Conservation (phyloP, 2,329 filamentous ascomycete species). For the Clarireedia sp. region DNA sequence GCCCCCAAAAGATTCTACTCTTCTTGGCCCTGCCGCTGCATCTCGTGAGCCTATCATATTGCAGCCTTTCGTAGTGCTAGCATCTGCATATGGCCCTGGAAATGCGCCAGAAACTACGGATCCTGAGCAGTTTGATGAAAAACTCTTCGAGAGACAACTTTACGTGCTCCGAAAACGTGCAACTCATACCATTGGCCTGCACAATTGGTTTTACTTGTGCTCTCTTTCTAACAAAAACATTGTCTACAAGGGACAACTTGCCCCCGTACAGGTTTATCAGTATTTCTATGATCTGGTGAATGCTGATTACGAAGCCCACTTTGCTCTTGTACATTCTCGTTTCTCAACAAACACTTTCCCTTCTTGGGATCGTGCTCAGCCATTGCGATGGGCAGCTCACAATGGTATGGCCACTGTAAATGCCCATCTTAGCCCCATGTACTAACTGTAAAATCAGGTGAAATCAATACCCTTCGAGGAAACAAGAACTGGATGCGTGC, state of each 20-base stretch:
- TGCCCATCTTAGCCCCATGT: conserved; percentile 17
- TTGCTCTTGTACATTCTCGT: conserved; percentile 91
- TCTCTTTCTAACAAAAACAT: conserved; percentile 96
- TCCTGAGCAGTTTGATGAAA: conserved; percentile 72
- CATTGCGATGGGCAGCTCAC: conserved; percentile 91
- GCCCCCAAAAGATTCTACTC: conserved; percentile 85
- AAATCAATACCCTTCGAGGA: conserved; percentile 93
- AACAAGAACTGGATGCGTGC: conserved; percentile 99
- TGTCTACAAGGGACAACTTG: conserved; percentile 95
- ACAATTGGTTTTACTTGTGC: conserved; percentile 99
- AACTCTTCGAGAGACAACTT: conserved; percentile 83
- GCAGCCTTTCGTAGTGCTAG: conserved; percentile 89
- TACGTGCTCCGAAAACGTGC: conserved; percentile 92
- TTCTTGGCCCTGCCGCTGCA: conserved; percentile 84
- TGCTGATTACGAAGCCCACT: conserved; percentile 95
- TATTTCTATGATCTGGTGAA: conserved; percentile 97
- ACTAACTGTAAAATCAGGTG: conserved; percentile 40
- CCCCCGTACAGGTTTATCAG: conserved; percentile 91
- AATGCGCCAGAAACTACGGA: conserved; percentile 72
- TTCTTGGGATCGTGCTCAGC: conserved; percentile 95
- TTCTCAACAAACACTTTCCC: conserved; percentile 99
- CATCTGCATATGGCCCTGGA: conserved; percentile 75
- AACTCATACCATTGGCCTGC: conserved; percentile 86
- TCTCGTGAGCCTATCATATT: conserved; percentile 93
- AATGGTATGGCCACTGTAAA: conserved; percentile 54